Conservation (phyloP, 306 rosid species). For the Bauhinia variegata region DNA sequence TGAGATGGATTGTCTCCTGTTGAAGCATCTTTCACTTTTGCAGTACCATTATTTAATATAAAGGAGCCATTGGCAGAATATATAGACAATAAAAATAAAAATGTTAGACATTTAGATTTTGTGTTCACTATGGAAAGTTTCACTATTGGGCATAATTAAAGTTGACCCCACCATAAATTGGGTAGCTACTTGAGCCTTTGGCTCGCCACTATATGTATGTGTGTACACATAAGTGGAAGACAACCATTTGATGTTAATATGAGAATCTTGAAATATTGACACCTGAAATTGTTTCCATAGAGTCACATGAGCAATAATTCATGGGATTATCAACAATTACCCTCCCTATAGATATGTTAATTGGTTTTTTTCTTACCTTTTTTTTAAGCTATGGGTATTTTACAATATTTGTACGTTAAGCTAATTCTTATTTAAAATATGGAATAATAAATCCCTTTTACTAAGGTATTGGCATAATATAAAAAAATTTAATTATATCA, state of each 20-base stretch:
- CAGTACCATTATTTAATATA: neutral
- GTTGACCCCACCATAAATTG: constrained; percentile 18
- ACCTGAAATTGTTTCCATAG: neutral
- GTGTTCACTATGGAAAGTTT: neutral
- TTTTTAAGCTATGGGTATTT: too few species aligned
- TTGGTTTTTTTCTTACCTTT: too few species aligned
- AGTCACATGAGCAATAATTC: too few species aligned
- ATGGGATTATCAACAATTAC: too few species aligned
- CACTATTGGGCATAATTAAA: neutral
- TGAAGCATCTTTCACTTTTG: too few species aligned
- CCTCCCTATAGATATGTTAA: too few species aligned
- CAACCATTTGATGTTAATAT: neutral
- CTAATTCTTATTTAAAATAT: too few species aligned
- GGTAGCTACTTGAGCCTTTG: constrained; percentile 5
- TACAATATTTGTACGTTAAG: too few species aligned
- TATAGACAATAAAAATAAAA: constrained; percentile 9
- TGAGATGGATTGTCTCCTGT: too few species aligned
- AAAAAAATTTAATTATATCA: too few species aligned
- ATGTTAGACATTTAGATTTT: neutral
- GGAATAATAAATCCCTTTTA: too few species aligned
- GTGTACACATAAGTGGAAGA: neutral
- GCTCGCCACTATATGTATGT: neutral
- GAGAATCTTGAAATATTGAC: neutral
- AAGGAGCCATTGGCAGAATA: constrained; percentile 7
- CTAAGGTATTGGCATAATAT: too few species aligned